Conservation (phyloP, 202 grass and related monocot species). For the Sporobolus alterniflorus region DNA sequence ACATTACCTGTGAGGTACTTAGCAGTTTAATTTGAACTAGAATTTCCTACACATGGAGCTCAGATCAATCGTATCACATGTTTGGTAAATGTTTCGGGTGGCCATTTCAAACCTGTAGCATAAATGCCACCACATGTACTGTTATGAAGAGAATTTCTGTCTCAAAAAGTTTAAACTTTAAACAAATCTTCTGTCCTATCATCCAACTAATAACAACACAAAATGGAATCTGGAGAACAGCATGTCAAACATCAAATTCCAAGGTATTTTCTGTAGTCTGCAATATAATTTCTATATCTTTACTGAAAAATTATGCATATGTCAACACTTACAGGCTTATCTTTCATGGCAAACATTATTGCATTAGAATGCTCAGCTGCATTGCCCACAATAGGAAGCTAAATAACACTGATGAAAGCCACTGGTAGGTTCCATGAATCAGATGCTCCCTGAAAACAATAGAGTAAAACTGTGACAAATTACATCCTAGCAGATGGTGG, state of each 20-base stretch:
- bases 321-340: conserved; percentile 79
- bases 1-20: too few relatives aligned
- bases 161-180: conserved; percentile 93
- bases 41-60: too few relatives aligned
- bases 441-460: conserved; percentile 83
- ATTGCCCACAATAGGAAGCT: conserved; percentile 98
- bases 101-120: conserved; percentile 63
- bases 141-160: conserved; percentile 88
- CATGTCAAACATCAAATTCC: conserved; percentile 13
- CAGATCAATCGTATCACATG: too few relatives aligned
- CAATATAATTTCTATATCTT: not conserved
- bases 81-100: not conserved
- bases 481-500: conserved; percentile 23
- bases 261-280: not conserved
- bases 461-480: conserved; percentile 49
- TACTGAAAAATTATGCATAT: not conserved
- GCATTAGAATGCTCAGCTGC: conserved; percentile 97
- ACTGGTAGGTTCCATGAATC: conserved; percentile 88
- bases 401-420: conserved; percentile 98
- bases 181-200: conserved; percentile 80
- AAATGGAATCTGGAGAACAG: conserved; percentile 72
- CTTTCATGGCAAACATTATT: conserved; percentile 99
- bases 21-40: too few relatives aligned
- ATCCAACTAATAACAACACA: conserved; percentile 91
- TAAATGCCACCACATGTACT: conserved; percentile 83